Evolutionary conservation across 352 stramenopile species (phyloP), one percentile per base, ranked within the genome.

Genomic region (Peronospora farinosa): DNA sequence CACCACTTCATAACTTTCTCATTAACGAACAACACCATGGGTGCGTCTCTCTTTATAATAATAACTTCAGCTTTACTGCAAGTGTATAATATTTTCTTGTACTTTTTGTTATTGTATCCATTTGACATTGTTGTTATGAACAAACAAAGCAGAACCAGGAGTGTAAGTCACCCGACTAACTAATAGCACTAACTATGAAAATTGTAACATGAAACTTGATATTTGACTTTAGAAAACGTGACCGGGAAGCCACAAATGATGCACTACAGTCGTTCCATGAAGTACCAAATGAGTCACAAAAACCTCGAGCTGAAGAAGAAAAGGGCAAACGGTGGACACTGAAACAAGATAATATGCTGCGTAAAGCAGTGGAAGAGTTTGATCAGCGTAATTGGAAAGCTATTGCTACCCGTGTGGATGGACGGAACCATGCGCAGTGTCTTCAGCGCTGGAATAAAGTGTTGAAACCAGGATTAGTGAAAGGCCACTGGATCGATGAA

Each of bases 401-500:
- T 16, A 86, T 88, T 54, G 79, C 79, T n/a, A 70, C 61, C 5
- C 60, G 70, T 7, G 77, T 91, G 16, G 56, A 65, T 12, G 67
- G 69, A 12, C 69, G 79, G 27, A 82, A 86, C 43, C 77, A 88
- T 43, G 70, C 78, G 37, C 79, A 91, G 44, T 91, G 79, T 51
- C 58, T 88, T 12, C 79, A 91, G 54, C 77, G 78, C 37, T 91
- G 79, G 79, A 85, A 83, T 41, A 91, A 93, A 41, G 79, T 97
- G 32, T 73, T 97, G 3, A 89, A 92, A 55, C 89, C 90, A 7
- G 91, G 88, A 25, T 68, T 97, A 0, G 78, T 92, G 31, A 97
- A 97, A 51, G 88, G 88, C 27, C 86, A 89, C 23, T 97, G 90
- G 90, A 88, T 76, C n/a, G 79, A 87, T 46, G 83, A 96, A 36